Base-by-base conservation (phyloP, 2,329 filamentous ascomycete genomes). In the Penicillium brevicompactum region DNA sequence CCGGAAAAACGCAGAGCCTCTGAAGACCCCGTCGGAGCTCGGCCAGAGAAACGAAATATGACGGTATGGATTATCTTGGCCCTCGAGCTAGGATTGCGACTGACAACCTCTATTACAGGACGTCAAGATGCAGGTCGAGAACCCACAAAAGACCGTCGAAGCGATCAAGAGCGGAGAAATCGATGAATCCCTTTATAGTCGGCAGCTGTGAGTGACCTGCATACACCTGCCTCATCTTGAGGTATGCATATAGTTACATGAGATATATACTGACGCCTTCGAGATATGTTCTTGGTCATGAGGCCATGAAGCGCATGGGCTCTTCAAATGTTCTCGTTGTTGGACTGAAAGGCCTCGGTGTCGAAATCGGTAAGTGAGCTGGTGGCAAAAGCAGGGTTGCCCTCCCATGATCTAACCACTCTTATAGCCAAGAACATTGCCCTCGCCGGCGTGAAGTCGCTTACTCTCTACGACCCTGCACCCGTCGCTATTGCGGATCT, bases 251-350 rank as follows among this genome's bases (percentile, higher is more conserved):
- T 27, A 27, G 13, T 18, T n/a, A 32, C 16, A 18, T 13, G 18
- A 21, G 41, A 32, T 34, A 41, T 37, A 30, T 59, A 57, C 61
- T 64, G 44, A 60, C 40, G n/a, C 7, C 37, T 46, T 49, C 37
- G 57, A 80, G 77, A 49, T 89, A 89, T 67, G 86, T 89, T 53
- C 83, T 89, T 53, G 86, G 94, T 53, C 86, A 89, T 70, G 86
- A 89, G 74, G 86, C 94, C 63, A 99, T 99, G 94, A 97, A 96
- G 83, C 92, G 94, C 70, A 99, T 99, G 94, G 86, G 92, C 70
- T 90, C 92, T 59, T 97, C 94, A 52, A 95, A 97, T 71, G 85
- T 99, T 57, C 89, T 99, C 50, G 83, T 99, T 53, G 89, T 93
- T 59, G 94, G 94, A 61, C 81, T 97, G 64, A 93, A 94, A 75